These are phyloP conservation scores for Ogataea minuta DNA, from an alignment of 805 yeast species.

Conservation along the genomic window DNA sequence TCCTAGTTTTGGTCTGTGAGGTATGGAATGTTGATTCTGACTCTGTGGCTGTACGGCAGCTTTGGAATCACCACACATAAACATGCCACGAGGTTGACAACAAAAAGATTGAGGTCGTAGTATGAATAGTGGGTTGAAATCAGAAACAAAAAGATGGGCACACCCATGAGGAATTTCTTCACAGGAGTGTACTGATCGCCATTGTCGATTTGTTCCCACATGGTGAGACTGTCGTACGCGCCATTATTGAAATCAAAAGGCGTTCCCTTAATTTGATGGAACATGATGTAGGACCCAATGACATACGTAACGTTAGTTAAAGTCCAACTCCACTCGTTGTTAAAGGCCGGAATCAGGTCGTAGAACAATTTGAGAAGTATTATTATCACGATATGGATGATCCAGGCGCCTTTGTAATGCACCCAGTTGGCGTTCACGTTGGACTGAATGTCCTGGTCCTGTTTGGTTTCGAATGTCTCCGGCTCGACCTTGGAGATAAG, in stretches of 20 bases:
- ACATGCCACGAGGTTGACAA: constrained; percentile 78
- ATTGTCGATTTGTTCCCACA: constrained; percentile 94
- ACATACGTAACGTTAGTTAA: constrained; percentile 87
- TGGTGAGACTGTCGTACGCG: constrained; percentile 90
- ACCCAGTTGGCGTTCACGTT: constrained; percentile 97
- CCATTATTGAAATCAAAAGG: constrained; percentile 97
- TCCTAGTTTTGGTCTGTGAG: constrained; percentile 36
- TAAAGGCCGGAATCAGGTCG: constrained; percentile 77
- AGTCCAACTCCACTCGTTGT: constrained; percentile 89
- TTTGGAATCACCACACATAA: constrained; percentile 88
- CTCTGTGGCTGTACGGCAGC: constrained; percentile 76
- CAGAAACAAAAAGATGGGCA: constrained; percentile 86
- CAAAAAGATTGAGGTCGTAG: constrained; percentile 76
- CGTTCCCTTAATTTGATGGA: constrained; percentile 93
- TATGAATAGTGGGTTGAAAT: constrained; percentile 87
- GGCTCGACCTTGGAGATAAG: constrained; percentile 90
- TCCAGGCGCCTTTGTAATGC: constrained; percentile 94
- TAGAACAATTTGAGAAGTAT: constrained; percentile 69
- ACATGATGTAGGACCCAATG: constrained; percentile 91
- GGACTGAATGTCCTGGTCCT: constrained; percentile 85
- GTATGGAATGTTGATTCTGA: constrained; percentile 61
- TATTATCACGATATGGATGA: constrained; percentile 83
- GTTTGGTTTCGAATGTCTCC: constrained; percentile 86
- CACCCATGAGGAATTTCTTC: constrained; percentile 85
- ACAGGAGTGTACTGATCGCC: constrained; percentile 98